Percentiles rank a stretch among this genome's conserved stretches.
Evolutionary conservation across 2,329 filamentous ascomycete genomes (phyloP).

Genomic region (Scortechinia acanthostroma): DNA sequence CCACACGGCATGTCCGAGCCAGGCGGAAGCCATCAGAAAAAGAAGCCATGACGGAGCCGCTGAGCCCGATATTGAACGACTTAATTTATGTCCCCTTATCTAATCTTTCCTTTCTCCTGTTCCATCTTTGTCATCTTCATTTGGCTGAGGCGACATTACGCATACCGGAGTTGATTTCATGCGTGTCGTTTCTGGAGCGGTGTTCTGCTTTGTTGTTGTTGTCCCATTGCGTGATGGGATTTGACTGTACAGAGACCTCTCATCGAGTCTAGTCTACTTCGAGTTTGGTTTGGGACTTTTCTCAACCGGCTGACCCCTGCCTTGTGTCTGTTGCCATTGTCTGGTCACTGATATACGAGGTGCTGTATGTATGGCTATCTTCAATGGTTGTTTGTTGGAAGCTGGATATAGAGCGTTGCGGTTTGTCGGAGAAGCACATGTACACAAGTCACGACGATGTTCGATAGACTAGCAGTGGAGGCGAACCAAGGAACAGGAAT

Average conservation of each 20-base stretch:
- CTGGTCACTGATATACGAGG: background rate
- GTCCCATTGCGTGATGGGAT: too few relatives aligned
- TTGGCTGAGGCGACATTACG: too few relatives aligned
- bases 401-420: background rate
- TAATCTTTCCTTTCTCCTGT: background rate
- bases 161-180: background rate
- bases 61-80: too few relatives aligned
- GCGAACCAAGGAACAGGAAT: too few relatives aligned
- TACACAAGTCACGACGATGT: too few relatives aligned
- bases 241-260: too few relatives aligned
- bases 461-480: too few relatives aligned
- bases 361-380: too few relatives aligned
- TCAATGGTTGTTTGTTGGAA: too few relatives aligned
- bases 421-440: too few relatives aligned
- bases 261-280: too few relatives aligned
- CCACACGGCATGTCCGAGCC: background rate
- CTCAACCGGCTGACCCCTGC: background rate
- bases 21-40: background rate
- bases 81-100: background rate
- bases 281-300: background rate
- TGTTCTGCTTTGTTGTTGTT: background rate
- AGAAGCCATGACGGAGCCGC: constrained; percentile 1
- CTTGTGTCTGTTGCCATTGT: background rate
- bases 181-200: background rate
- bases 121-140: background rate